A percentile compares a stretch with the other conserved stretches of the same genome.
Conservation (phyloP, 73 alveolate species). For the Paramecium sexaurelia region DNA sequence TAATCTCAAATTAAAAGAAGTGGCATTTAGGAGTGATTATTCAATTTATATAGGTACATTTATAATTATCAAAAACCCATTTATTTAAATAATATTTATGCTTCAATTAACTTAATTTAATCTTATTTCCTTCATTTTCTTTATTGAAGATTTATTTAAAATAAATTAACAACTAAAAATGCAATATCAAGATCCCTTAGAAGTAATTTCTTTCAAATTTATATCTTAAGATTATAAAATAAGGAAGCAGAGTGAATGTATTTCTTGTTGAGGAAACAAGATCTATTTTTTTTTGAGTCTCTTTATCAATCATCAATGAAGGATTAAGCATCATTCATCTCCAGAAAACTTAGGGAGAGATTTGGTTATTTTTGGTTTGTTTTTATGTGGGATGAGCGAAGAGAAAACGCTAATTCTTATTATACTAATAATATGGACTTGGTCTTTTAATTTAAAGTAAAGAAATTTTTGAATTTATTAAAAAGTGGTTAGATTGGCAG, state of each 20-base stretch:
- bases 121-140: too few relatives aligned
- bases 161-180: background rate
- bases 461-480: background rate
- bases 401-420: background rate
- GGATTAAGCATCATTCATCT: background rate
- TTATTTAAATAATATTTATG: background rate
- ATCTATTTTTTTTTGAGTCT: background rate
- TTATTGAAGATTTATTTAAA: too few relatives aligned
- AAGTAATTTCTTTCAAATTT: background rate
- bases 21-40: background rate
- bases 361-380: background rate
- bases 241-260: background rate
- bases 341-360: background rate
- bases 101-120: background rate
- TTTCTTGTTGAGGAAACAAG: background rate
- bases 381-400: background rate
- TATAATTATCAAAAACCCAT: background rate
- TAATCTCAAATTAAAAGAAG: background rate
- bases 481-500: background rate
- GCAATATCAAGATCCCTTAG: background rate
- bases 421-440: background rate
- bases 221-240: background rate
- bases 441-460: background rate
- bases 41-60: background rate
- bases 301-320: background rate